Evolutionary conservation across 176 grass and related monocot genomes (phyloP).

Genomic region (Puccinellia tenuiflora): DNA sequence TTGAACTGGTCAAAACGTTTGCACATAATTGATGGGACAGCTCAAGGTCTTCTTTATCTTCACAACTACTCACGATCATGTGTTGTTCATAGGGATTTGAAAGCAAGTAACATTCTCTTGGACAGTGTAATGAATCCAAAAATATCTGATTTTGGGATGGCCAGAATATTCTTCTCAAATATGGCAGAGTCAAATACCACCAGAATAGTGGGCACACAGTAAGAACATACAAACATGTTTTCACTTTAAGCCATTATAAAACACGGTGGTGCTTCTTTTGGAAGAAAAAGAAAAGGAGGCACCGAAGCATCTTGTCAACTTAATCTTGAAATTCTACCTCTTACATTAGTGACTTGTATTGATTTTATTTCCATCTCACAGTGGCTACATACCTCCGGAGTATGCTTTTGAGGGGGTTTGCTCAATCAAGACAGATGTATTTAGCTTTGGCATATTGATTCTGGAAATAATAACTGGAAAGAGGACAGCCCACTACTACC

Average conservation of each 20-base stretch:
- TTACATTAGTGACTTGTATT: conserved; percentile 12
- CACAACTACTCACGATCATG: too few species aligned
- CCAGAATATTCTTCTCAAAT: too few species aligned
- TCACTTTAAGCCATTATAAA: background rate
- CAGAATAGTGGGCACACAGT: conserved; percentile 65
- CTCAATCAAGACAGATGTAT: conserved; percentile 69
- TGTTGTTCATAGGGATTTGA: too few species aligned
- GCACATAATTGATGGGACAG: background rate
- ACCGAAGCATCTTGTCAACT: conserved; percentile 17
- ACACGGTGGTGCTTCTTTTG: background rate
- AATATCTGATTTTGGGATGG: too few species aligned
- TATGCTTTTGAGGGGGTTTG: conserved; percentile 66
- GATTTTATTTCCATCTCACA: conserved; percentile 25
- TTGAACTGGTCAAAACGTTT: conserved; percentile 42
- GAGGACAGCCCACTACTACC: conserved; percentile 30
- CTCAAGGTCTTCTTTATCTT: too few species aligned
- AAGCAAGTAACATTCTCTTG: too few species aligned
- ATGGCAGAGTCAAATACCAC: too few species aligned
- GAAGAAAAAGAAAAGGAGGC: background rate
- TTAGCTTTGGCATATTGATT: conserved; percentile 64
- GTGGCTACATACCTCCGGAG: conserved; percentile 79
- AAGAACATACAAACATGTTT: conserved; percentile 32
- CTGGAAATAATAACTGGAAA: conserved; percentile 61
- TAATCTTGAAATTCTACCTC: background rate
- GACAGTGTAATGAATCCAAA: too few species aligned